Base-by-base conservation (phyloP, 371 early-diverging fungal genomes). In the Mortierella sp. region DNA sequence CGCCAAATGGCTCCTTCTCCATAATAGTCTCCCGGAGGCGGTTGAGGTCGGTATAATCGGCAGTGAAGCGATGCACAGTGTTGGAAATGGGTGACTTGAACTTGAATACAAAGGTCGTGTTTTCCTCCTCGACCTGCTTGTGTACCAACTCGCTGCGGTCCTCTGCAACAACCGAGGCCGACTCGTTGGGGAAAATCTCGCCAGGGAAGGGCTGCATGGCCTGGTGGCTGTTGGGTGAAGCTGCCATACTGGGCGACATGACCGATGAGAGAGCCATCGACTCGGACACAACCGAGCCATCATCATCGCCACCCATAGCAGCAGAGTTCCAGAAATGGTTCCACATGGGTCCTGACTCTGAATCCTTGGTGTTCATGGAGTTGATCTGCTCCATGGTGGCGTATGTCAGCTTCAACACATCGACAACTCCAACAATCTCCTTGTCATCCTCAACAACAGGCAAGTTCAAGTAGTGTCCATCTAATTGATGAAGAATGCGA, bases 401-500 rank as follows among this genome's bases (percentile, higher is more conserved):
- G 80, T 96, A 96, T 28, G 98, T 98, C 75, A 99, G 89, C 74
- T 95, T 95, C 82, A 98, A 89, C 10, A 99, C 98, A 89, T 99
- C 98, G 4, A 98, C 97, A 78, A 98, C 91, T 48, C 99, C 98
- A 31, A 96, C 88, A 60, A 96, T 90, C 76, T 92, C 93, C 76
- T 90, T 91, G 44, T 90, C 92, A 10, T 91, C 93, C 50, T 97
- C 96, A 44, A 98, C 93, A 11, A 99, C 97, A 0, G 99, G 99
- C 72, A 99, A 90, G 87, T 99, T 98, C 70, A 98, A 92, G 88
- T 97, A 99, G 78, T 97, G 97, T 7, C 97, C 97, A 84, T 96
- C 98, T 96, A 89, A 26, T 28, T 68, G 63, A 14, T 70, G 21
- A n/a, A 57, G 31, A 6, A n/a, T 50, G 60, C n/a, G 58, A 26